A percentile compares a stretch with the other conserved stretches of the same genome.
Conservation (phyloP, 2,329 filamentous ascomycete genomes). For the Aureobasidium musti region DNA sequence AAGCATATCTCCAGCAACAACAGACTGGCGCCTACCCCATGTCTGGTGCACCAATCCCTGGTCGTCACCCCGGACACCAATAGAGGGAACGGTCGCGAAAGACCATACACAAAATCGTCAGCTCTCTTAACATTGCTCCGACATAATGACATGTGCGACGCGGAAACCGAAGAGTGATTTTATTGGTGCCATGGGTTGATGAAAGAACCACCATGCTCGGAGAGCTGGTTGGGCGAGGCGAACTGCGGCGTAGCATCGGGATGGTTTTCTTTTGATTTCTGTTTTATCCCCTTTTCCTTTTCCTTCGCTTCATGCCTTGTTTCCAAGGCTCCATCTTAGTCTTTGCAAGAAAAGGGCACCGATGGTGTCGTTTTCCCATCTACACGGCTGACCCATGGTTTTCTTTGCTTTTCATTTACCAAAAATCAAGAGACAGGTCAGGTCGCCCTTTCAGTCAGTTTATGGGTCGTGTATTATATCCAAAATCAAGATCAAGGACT, state of each 20-base stretch:
- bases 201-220: conserved; percentile 23
- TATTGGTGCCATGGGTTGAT: conserved; percentile 26
- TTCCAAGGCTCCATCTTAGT: neutral
- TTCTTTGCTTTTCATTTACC: conserved; percentile 4
- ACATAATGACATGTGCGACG: conserved; percentile 28
- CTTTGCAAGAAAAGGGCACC: neutral
- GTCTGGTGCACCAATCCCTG: conserved; percentile 38
- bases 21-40: conserved; percentile 44
- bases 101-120: neutral
- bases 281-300: conserved; percentile 11
- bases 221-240: conserved; percentile 22
- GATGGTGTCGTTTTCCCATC: neutral
- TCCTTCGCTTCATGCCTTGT: conserved; percentile 27
- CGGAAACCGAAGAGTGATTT: conserved; percentile 28
- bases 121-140: conserved; percentile 15
- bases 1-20: conserved; percentile 44
- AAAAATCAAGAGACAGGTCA: conserved; percentile 21
- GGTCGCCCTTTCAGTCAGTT: neutral
- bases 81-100: conserved; percentile 6
- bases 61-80: conserved; percentile 30
- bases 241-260: conserved; percentile 28
- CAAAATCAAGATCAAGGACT: conserved; percentile 1
- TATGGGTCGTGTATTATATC: conserved; percentile 16
- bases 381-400: conserved; percentile 9
- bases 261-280: conserved; percentile 21